phyloP scores from a whole-genome alignment of 2,329 filamentous ascomycete genomes.

The Apiospora kogelbergensis region DNA sequence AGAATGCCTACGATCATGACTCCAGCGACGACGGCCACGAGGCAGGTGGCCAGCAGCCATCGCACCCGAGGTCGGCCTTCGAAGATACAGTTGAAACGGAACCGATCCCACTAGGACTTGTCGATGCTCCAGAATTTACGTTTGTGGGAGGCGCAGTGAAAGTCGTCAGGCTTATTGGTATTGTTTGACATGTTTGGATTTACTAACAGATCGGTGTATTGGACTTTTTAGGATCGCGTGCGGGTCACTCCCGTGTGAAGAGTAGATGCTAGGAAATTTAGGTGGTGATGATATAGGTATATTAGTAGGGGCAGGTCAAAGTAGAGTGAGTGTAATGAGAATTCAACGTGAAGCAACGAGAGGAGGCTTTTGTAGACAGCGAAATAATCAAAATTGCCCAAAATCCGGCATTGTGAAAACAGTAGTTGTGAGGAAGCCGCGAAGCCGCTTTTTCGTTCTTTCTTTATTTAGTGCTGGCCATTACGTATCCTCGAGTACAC shows the following conservation, averaged over 20 bases:
- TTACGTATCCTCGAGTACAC: background rate
- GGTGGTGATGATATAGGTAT: background rate
- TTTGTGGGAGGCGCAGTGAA: conserved; percentile 19
- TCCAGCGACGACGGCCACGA: conserved; percentile 20
- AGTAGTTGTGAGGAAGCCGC: background rate
- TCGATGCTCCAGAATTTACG: conserved; percentile 18
- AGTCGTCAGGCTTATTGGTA: conserved; percentile 2
- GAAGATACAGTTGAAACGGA: conserved; percentile 20
- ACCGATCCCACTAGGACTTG: conserved; percentile 20
- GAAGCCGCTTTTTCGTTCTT: background rate
- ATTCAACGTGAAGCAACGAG: background rate
- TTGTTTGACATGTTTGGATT: background rate
- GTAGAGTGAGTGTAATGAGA: background rate
- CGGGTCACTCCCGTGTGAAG: background rate
- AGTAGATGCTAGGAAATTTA: background rate
- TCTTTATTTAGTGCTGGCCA: background rate
- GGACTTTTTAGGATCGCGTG: background rate
- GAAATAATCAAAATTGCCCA: background rate
- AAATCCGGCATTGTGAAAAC: background rate
- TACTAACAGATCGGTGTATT: no score
- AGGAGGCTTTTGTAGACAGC: background rate
- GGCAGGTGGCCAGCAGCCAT: conserved; percentile 19
- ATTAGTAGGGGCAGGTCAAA: no score
- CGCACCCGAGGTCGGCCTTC: conserved; percentile 21
- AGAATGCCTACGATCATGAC: conserved; percentile 24